These are phyloP conservation scores for Sporothrix curviconia DNA, from an alignment of 2,329 filamentous ascomycete species.

Conservation along the genomic window DNA sequence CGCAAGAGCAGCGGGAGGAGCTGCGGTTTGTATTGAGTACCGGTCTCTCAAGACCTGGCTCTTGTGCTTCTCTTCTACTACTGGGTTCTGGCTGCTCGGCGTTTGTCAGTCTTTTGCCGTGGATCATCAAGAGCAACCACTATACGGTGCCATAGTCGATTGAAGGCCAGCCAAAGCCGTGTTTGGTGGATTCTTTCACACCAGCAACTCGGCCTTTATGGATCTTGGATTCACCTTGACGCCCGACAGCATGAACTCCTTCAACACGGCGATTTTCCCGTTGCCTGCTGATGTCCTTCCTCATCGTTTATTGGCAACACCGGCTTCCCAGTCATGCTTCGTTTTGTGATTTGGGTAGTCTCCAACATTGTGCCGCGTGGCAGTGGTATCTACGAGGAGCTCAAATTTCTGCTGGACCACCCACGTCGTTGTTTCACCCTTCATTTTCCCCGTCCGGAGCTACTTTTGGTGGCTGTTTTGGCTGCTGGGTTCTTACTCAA, in stretches of 20 bases:
- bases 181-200: slow-evolving; percentile 91
- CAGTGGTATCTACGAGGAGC: slow-evolving; percentile 78
- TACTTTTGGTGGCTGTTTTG: slow-evolving; percentile 95
- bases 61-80: slow-evolving; percentile 74
- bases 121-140: slow-evolving; percentile 60
- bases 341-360: slow-evolving; percentile 81
- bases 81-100: slow-evolving; percentile 73
- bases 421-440: slow-evolving; percentile 94
- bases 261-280: slow-evolving; percentile 68
- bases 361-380: slow-evolving; percentile 59
- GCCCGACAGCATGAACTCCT: slow-evolving; percentile 88
- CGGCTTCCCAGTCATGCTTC: slow-evolving; percentile 88
- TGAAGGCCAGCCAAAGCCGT: slow-evolving; percentile 51
- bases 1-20: slow-evolving; percentile 87
- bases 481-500: slow-evolving; percentile 74
- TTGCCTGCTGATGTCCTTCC: slow-evolving; percentile 72
- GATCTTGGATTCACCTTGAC: slow-evolving; percentile 92
- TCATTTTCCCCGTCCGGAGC: slow-evolving; percentile 80
- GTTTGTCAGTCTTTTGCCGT: slow-evolving; percentile 69
- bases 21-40: slow-evolving; percentile 94
- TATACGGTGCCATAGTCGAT: slow-evolving; percentile 64
- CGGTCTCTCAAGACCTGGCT: slow-evolving; percentile 82
- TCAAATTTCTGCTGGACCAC: slow-evolving; percentile 86
- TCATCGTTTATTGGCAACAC: slow-evolving; percentile 95
- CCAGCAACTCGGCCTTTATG: slow-evolving; percentile 82